Evolutionary conservation across 495 filamentous ascomycete species (phyloP), one percentile per base, ranked within the genome.

Genomic region (Penicillium coprophilum): DNA sequence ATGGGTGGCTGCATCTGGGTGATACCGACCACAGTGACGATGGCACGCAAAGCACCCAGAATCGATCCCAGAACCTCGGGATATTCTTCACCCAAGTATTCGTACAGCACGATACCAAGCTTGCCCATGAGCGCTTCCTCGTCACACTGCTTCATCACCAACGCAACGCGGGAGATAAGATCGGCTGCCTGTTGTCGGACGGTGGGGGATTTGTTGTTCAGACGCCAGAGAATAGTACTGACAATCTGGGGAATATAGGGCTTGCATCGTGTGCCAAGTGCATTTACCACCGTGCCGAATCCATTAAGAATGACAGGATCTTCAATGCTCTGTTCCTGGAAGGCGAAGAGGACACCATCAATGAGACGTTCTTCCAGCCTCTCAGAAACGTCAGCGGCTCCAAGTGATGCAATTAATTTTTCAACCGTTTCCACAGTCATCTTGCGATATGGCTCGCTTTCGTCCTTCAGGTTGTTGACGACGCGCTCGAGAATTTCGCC

Each of bases 1-100:
- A 99, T 97, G n/a, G 95, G 92, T 11, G 95, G 95, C 57, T 97
- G 91, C 95, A 99, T 97, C 72, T 91, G 89, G 70, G 87, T 90
- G 81, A 99, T 96, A 74, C 95, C 95, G 40, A 99, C 92, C 28
- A 97, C 95, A 0, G 94, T 96, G 62, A 99, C 95, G 72, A 99
- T 97, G 46, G 90, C 92, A 40, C 95, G 87, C 13, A 99, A 81
- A 32, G 95, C 95, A 56, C 94, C 92, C 30, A 99, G 81, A 66
- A 99, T 99, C 2, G 92, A 97, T 47, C 95, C 95, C 6, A 99
- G 82, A 24, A 97, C 95, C 71, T 99, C 95, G 6, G 95, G 95
- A 65, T 99, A 99, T 70, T 99, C 95, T 76, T 99, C 95, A 74
- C 95, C 95, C 19, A 99, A 83, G 68, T 97, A 97, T 75, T 99